These are phyloP conservation scores for Hypoxylon subgilvum DNA, from an alignment of 495 filamentous ascomycete genomes.

Conservation along the genomic window DNA sequence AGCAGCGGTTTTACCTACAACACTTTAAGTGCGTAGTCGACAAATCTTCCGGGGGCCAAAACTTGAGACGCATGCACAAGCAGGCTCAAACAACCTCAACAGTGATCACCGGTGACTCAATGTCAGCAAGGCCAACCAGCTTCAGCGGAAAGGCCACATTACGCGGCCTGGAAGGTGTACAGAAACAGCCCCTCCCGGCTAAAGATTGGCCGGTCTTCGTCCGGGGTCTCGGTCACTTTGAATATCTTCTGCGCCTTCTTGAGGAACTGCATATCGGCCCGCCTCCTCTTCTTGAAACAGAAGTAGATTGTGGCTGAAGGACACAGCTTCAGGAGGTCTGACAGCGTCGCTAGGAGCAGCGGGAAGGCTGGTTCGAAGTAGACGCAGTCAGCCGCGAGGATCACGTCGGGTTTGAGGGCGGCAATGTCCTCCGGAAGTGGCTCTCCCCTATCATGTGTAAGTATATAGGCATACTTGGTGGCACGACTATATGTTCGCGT, in stretches of 20 bases:
- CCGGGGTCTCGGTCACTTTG: constrained; percentile 64
- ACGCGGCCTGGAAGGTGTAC: constrained; percentile 55
- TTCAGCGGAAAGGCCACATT: neutral
- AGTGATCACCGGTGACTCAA: neutral
- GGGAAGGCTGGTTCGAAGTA: constrained; percentile 97
- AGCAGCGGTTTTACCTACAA: neutral
- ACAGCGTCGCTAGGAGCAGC: constrained; percentile 78
- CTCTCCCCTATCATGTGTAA: constrained; percentile 55
- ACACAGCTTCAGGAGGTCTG: constrained; percentile 60
- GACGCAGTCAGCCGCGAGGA: constrained; percentile 94
- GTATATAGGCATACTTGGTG: constrained; percentile 13
- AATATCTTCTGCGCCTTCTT: constrained; percentile 71
- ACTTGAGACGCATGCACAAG: neutral
- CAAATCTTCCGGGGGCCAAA: neutral
- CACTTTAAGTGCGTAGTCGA: neutral
- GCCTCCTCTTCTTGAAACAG: constrained; percentile 89
- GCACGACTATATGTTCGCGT: constrained; percentile 16
- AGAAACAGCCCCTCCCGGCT: constrained; percentile 68
- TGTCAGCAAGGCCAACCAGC: neutral
- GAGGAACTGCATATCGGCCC: constrained; percentile 75
- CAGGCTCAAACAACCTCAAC: neutral
- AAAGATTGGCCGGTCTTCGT: constrained; percentile 66
- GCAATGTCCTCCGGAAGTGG: constrained; percentile 55
- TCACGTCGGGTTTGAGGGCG: constrained; percentile 67
- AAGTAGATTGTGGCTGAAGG: constrained; percentile 78